Conservation (phyloP, 2,329 filamentous ascomycete genomes). For the Dothistroma pini region DNA sequence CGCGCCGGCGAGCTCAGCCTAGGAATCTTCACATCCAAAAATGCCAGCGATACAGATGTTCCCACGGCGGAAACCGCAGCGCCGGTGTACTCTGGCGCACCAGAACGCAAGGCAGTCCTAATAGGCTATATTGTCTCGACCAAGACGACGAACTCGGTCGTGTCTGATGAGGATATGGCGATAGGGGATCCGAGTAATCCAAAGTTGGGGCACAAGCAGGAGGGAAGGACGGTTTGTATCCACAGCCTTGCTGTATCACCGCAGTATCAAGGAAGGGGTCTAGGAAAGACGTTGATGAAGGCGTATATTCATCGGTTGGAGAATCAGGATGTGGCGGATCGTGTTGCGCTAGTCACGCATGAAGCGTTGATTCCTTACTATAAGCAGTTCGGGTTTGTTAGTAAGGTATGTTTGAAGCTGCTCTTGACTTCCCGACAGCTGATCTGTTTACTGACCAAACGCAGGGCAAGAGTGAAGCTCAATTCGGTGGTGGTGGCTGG, state of each 20-base stretch:
- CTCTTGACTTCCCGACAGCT: not conserved
- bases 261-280: slow-evolving; percentile 66
- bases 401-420: slow-evolving; percentile 35
- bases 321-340: slow-evolving; percentile 64
- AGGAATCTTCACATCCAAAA: slow-evolving; percentile 70
- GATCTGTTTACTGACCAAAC: not conserved
- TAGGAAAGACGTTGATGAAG: slow-evolving; percentile 70
- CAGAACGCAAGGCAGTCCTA: slow-evolving; percentile 60
- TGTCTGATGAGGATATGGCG: slow-evolving; percentile 75
- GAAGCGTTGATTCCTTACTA: slow-evolving; percentile 73
- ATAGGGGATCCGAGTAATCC: slow-evolving; percentile 43
- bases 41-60: slow-evolving; percentile 47
- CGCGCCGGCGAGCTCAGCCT: slow-evolving; percentile 72
- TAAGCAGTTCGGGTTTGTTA: slow-evolving; percentile 67
- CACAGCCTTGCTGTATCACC: slow-evolving; percentile 81
- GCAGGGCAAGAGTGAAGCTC: slow-evolving; percentile 61
- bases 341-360: slow-evolving; percentile 72
- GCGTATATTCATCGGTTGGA: slow-evolving; percentile 75
- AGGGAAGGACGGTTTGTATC: slow-evolving; percentile 70
- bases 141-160: slow-evolving; percentile 57
- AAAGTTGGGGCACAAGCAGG: slow-evolving; percentile 66
- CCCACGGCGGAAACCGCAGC: slow-evolving; percentile 54
- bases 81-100: slow-evolving; percentile 57
- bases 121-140: slow-evolving; percentile 77
- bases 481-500: slow-evolving; percentile 78